Evolutionary conservation across 768 basidiomycete genomes (phyloP).

Genomic region (Pleurotus ostreatus): DNA sequence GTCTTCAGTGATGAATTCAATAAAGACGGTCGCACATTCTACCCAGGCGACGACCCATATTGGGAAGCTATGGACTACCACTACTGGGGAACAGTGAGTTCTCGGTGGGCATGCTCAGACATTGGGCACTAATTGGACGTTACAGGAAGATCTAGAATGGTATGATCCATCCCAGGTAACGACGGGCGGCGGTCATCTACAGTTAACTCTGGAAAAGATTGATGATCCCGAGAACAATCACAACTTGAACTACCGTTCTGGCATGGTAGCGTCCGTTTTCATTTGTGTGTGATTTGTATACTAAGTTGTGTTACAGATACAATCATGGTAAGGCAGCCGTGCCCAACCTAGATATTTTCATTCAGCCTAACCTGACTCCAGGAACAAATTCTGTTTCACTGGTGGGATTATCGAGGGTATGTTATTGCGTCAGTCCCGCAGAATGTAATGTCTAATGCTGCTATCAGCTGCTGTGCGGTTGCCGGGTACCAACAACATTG

Average conservation of each 20-base stretch:
- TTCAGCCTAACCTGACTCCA: background rate
- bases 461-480: slow-evolving; percentile 29
- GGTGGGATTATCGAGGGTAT: slow-evolving; percentile 62
- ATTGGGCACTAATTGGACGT: background rate
- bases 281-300: background rate
- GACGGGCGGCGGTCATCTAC: slow-evolving; percentile 65
- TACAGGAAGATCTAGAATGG: slow-evolving; percentile 68
- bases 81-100: slow-evolving; percentile 58
- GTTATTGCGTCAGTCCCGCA: background rate
- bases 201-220: slow-evolving; percentile 60
- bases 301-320: slow-evolving; percentile 20
- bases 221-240: slow-evolving; percentile 42
- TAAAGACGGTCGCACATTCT: slow-evolving; percentile 64
- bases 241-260: slow-evolving; percentile 62
- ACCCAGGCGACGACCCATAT: slow-evolving; percentile 65
- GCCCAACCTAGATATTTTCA: no score
- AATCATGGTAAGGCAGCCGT: slow-evolving; percentile 22
- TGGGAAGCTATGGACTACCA: slow-evolving; percentile 59
- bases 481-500: slow-evolving; percentile 34
- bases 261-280: slow-evolving; percentile 36
- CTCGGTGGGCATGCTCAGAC: slow-evolving; percentile 6
- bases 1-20: slow-evolving; percentile 87
- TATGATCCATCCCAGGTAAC: slow-evolving; percentile 66
- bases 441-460: background rate
- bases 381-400: slow-evolving; percentile 73